phyloP scores from a whole-genome alignment of 2,329 filamentous ascomycete genomes.

The Plenodomus lindquistii region DNA sequence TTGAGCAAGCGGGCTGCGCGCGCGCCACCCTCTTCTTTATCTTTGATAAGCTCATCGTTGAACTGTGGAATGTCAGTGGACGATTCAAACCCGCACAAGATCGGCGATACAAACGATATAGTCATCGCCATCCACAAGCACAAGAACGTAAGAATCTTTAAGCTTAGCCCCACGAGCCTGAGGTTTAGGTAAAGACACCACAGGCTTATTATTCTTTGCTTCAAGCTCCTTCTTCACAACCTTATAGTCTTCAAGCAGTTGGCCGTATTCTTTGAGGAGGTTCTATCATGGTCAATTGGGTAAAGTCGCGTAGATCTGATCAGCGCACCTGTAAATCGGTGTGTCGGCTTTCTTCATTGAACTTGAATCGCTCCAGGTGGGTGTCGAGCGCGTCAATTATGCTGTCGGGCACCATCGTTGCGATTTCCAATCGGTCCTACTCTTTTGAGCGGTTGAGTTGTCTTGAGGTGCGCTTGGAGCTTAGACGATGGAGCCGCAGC shows the following conservation, averaged over 20 bases:
- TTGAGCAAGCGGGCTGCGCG: slow-evolving; percentile 59
- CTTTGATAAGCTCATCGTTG: slow-evolving; percentile 54
- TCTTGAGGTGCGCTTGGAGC: not conserved
- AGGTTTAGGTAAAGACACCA: slow-evolving; percentile 29
- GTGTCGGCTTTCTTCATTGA: slow-evolving; percentile 25
- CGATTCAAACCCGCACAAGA: not conserved
- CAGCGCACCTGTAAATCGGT: slow-evolving; percentile 18
- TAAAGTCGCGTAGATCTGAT: not conserved
- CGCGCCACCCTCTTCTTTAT: slow-evolving; percentile 59
- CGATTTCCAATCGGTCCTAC: not conserved
- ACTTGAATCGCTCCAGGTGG: slow-evolving; percentile 33
- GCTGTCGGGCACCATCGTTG: slow-evolving; percentile 24
- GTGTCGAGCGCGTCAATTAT: slow-evolving; percentile 33
- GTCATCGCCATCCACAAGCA: slow-evolving; percentile 66
- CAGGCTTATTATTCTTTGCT: slow-evolving; percentile 52
- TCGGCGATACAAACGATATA: slow-evolving; percentile 47
- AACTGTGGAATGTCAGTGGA: slow-evolving; percentile 40
- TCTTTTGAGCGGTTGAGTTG: not conserved
- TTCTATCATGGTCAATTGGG: slow-evolving; percentile 19
- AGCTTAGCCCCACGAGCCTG: not conserved
- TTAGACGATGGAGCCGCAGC: not conserved
- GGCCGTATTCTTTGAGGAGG: slow-evolving; percentile 47
- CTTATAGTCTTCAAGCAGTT: slow-evolving; percentile 59
- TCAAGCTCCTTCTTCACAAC: slow-evolving; percentile 62
- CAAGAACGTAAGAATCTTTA: slow-evolving; percentile 62